A percentile compares a stretch with the other conserved stretches of the same genome.
Conservation (phyloP, 2,329 filamentous ascomycete species). For the Microsporum ferrugineum region DNA sequence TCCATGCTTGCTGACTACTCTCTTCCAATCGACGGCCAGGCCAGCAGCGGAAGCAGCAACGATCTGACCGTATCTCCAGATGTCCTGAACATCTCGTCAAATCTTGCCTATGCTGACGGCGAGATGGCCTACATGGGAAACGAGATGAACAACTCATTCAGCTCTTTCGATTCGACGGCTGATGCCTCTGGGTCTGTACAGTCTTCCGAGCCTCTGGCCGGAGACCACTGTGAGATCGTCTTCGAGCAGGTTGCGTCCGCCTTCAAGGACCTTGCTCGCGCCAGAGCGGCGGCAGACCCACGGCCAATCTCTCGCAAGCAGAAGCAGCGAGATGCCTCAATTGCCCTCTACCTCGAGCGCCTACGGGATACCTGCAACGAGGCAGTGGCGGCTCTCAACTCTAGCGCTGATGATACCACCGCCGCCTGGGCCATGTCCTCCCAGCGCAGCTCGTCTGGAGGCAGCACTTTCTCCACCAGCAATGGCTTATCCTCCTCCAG, state of each 20-base stretch:
- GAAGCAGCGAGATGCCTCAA: slow-evolving; percentile 33
- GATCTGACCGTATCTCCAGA: not conserved
- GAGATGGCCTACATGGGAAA: not conserved
- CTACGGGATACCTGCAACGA: slow-evolving; percentile 22
- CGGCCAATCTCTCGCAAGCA: slow-evolving; percentile 28
- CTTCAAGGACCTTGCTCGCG: slow-evolving; percentile 26
- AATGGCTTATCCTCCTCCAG: not conserved
- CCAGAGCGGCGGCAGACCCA: slow-evolving; percentile 28
- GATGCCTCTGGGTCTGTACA: not conserved
- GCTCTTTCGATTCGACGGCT: not conserved
- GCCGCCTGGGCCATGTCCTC: slow-evolving; percentile 6
- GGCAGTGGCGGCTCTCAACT: slow-evolving; percentile 10
- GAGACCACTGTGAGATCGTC: slow-evolving; percentile 7
- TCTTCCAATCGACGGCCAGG: not conserved
- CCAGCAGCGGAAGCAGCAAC: not conserved
- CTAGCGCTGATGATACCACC: not conserved
- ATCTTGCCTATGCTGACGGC: not conserved
- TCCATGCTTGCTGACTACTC: not conserved
- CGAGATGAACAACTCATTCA: not conserved
- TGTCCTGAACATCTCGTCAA: not conserved
- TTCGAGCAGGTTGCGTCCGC: slow-evolving; percentile 13
- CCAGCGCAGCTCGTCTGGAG: slow-evolving; percentile 9
- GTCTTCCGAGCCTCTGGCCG: not conserved
- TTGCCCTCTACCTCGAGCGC: slow-evolving; percentile 32
- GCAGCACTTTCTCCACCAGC: slow-evolving; percentile 17